A percentile compares a stretch with the other conserved stretches of the same genome.
Evolutionary conservation across 148 eudicot species (phyloP).

Genomic region (Polygonum maritimum): DNA sequence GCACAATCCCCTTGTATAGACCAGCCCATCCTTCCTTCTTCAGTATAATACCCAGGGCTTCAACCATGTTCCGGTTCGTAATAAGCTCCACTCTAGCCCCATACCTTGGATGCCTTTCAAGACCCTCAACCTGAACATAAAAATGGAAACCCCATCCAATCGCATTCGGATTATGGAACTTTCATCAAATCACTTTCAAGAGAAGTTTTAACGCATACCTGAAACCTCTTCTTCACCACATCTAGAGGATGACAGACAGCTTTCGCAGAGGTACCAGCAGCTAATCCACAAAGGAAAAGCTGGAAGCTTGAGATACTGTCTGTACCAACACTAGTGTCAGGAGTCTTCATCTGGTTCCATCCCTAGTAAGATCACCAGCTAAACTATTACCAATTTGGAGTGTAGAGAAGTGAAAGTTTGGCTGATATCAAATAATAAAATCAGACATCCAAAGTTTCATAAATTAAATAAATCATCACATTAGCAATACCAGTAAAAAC

Average conservation of each 20-base stretch:
- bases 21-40: conserved; percentile 81
- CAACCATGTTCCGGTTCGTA: conserved; percentile 64
- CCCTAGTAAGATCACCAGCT: neutral
- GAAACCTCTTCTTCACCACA: conserved; percentile 97
- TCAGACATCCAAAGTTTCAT: neutral
- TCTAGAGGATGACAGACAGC: conserved; percentile 95
- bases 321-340: neutral
- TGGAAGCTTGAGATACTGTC: conserved; percentile 62
- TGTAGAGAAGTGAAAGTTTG: neutral
- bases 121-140: conserved; percentile 62
- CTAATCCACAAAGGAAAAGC: conserved; percentile 87
- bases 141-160: neutral
- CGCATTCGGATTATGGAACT: neutral
- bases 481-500: neutral
- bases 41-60: conserved; percentile 56
- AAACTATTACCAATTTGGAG: neutral
- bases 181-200: neutral
- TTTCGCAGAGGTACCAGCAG: conserved; percentile 89
- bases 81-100: conserved; percentile 80
- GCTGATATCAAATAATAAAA: neutral
- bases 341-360: neutral
- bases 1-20: conserved; percentile 91
- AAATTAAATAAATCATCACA: neutral
- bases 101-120: conserved; percentile 62
- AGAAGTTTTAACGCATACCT: conserved; percentile 31